Conservation (phyloP, 441 rosid genomes). For the Populus hybrid region DNA sequence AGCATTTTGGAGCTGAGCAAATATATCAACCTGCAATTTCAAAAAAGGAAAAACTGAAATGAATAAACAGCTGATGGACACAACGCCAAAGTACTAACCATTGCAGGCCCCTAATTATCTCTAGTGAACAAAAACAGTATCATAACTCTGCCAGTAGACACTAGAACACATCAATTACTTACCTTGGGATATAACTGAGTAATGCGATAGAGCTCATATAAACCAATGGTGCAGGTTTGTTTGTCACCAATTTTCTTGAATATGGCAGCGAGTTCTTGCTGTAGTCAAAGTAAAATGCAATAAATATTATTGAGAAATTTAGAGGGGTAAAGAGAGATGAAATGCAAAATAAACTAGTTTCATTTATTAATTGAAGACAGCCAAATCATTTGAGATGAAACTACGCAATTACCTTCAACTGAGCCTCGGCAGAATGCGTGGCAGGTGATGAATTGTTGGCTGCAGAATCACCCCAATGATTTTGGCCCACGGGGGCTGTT, state of each 20-base stretch:
- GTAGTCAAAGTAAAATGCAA: conserved; percentile 4
- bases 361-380: background rate
- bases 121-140: background rate
- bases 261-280: conserved; percentile 99
- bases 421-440: conserved; percentile 86
- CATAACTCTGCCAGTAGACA: background rate
- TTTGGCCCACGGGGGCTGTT: conserved; percentile 88
- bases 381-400: background rate
- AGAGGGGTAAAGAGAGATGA: background rate
- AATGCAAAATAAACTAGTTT: background rate
- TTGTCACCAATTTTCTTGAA: conserved; percentile 99
- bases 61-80: background rate
- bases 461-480: conserved; percentile 95
- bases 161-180: conserved; percentile 10
- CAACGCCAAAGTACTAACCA: background rate
- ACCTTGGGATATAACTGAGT: too few species aligned
- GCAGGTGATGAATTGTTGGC: conserved; percentile 81
- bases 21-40: conserved; percentile 85
- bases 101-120: background rate
- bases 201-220: conserved; percentile 94
- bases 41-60: background rate
- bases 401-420: conserved; percentile 57
- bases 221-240: conserved; percentile 92
- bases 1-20: conserved; percentile 98
- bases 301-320: background rate